Evolutionary conservation across 208 protist genomes (phyloP), one percentile per base, ranked within the genome.

Genomic region (Porcisia hertigi): DNA sequence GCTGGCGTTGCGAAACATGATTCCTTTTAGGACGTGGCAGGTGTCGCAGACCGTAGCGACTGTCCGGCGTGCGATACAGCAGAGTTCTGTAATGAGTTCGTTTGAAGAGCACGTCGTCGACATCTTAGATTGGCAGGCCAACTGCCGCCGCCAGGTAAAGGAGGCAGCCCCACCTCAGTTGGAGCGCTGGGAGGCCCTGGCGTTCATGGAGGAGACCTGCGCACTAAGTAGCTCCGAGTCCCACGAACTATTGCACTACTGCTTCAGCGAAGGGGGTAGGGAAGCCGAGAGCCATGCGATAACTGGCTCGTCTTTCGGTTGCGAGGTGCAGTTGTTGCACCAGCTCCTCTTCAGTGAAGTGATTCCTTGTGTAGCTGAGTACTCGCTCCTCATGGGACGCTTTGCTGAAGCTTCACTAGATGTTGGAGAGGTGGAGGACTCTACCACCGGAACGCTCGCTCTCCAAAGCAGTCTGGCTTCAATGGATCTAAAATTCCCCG

Each of bases 401-500:
- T 89, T 94, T 30, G 83, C 89, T 6, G 92, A 96, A 76, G 79
- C 83, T 3, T 77, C 88, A 45, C 78, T 79, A 39, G 86, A 86
- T 34, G 66, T 83, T 9, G 54, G 57, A 11, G 85, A 81, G 58
- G 62, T 39, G 30, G 77, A 70, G 36, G 66, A 20, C 23, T 20
- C 43, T 34, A 53, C 30, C n/a, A 89, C 88, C 8, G 91, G 91
- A 47, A 86, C 89, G 11, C 73, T 89, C 16, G 86, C 86, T 14
- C 83, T 93, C 30, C 55, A 85, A 16, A 53, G 62, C 43, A 64
- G 57, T n/a, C 53, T 71, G 0, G 36, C 39, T 11, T 43, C 52
- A 7, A 59, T 80, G 60, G 85, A 80, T 57, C 75, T 87, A 36
- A 23, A 1, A 14, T 81, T 76, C 65, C 77, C 77, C 2, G 55